These are phyloP conservation scores for Picea sitchensis DNA, from an alignment of 75 land plant genomes.

Conservation along the genomic window DNA sequence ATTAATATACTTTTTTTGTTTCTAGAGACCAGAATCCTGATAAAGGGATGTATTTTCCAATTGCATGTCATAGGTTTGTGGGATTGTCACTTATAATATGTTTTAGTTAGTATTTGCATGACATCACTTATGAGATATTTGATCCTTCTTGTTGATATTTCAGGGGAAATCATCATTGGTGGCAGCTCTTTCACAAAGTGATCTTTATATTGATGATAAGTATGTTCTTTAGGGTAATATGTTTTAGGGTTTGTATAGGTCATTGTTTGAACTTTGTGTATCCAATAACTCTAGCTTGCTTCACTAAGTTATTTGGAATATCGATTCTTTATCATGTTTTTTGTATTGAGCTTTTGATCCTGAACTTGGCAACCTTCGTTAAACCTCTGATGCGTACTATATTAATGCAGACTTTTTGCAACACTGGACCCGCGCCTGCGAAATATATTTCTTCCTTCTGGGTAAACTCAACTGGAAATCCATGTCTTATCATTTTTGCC, in stretches of 20 bases:
- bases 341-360: not conserved
- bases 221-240: conserved; percentile 11
- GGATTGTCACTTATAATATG: not conserved
- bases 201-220: conserved; percentile 82
- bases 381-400: not conserved
- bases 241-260: not conserved
- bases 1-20: too few species aligned
- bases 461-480: conserved; percentile 37
- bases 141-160: conserved; percentile 1
- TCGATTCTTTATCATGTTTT: too few species aligned
- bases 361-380: conserved; percentile 2
- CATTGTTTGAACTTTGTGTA: not conserved
- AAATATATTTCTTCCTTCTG: conserved; percentile 88
- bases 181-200: conserved; percentile 72
- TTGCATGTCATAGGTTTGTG: not conserved
- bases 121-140: not conserved
- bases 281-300: too few species aligned
- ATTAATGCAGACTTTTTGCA: conserved; percentile 78
- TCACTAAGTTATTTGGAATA: too few species aligned
- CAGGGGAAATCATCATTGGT: conserved; percentile 97
- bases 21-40: too few species aligned
- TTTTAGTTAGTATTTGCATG: not conserved
- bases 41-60: too few species aligned
- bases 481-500: not conserved
- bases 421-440: conserved; percentile 87